Evolutionary conservation across 495 filamentous ascomycete species (phyloP).

Genomic region (Pseudoneurospora amorphoporcata): DNA sequence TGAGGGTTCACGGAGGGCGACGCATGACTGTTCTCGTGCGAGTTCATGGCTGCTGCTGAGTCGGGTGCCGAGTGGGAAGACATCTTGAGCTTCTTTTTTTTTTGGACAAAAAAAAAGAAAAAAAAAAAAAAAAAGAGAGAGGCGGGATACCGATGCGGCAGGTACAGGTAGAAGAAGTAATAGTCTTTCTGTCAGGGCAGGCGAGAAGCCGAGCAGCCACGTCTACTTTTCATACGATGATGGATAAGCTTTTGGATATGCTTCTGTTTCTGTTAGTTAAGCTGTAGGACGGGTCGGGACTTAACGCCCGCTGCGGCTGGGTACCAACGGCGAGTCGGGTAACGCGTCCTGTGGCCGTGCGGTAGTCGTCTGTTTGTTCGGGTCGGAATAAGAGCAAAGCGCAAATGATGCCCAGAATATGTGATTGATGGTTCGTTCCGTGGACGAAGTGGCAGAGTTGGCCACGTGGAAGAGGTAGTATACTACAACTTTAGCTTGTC

Average conservation of each 20-base stretch:
- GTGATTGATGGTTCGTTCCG: background rate
- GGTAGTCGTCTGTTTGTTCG: background rate
- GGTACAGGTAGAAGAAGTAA: background rate
- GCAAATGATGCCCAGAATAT: background rate
- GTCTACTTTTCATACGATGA: background rate
- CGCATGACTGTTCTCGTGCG: conserved; percentile 1
- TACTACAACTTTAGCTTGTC: background rate
- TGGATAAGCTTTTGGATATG: background rate
- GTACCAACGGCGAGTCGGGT: background rate
- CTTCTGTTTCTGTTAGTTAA: background rate
- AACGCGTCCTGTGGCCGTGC: background rate
- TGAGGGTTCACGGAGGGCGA: conserved; percentile 3
- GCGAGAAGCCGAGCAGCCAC: background rate
- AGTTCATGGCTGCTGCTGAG: conserved; percentile 8
- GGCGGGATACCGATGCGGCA: too few species aligned
- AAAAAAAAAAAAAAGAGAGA: background rate
- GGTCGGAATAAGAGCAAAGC: background rate
- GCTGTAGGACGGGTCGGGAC: background rate
- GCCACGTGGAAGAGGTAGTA: background rate
- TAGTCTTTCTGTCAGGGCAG: background rate
- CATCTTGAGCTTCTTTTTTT: background rate
- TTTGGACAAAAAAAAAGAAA: background rate
- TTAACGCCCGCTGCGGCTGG: background rate
- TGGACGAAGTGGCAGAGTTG: background rate
- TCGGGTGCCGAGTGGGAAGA: background rate